Evolutionary conservation across 2,329 filamentous ascomycete species (phyloP), one percentile per base, ranked within the genome.

Genomic region (Pseudocercospora cruenta): DNA sequence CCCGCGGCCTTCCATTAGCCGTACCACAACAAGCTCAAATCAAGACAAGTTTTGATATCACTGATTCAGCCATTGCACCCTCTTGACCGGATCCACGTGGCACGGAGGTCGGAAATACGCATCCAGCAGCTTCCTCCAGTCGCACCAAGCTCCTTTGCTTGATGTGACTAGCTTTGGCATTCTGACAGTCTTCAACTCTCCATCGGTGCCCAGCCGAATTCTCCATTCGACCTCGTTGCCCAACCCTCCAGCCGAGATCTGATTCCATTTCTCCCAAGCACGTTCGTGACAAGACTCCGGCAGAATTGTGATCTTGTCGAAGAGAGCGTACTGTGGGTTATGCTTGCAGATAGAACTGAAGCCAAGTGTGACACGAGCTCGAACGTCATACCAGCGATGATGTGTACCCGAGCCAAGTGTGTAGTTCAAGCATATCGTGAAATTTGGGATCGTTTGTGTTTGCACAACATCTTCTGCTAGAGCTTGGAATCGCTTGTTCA

Each of bases 91-190:
- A 60, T 51, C 39, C 0, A 5, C 26, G 24, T 55, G 10, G 26
- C 51, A 55, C 51, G 51, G 33, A 28, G 22, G 51, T 19, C 39
- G 36, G 24, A 69, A 69, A 58, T 73, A 74, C 3, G 62, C 70
- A 31, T 66, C 51, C 36, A 74, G 55, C 63, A 74, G 36, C 53
- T 73, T 70, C 33, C 62, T 68, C 72, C 73, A 74, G 49, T 73
- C 71, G 53, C 67, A 69, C 43, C 62, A 70, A 9, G 69, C 60
- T 12, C 70, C 72, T 9, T 65, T 63, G 16, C 63, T 62, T 14
- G 63, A 66, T 8, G 71, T 47, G 0, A 71, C 60, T 9, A 69
- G 39, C 14, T 66, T 70, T 9, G 64, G 69, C 67, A 73, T 54
- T 26, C 51, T 55, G 33, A 71, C 61, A 33, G 45, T 54, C 57